These are phyloP conservation scores for Vigna unguiculata DNA, from an alignment of 306 rosid species.

Conservation along the genomic window DNA sequence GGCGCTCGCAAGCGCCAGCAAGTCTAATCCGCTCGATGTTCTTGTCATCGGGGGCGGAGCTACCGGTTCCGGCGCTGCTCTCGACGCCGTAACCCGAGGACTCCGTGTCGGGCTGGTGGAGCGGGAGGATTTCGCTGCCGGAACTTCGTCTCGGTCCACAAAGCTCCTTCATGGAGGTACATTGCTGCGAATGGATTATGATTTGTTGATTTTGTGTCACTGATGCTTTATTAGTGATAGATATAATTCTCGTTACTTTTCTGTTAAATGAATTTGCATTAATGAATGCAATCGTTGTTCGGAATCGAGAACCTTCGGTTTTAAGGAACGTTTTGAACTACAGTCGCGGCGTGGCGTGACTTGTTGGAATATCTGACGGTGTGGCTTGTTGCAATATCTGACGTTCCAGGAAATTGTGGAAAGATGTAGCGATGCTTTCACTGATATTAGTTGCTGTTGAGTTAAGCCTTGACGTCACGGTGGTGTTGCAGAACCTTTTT, in stretches of 20 bases:
- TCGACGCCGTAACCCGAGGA: conserved; percentile 90
- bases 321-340: background rate
- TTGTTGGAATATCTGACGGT: background rate
- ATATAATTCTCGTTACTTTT: background rate
- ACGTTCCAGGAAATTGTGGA: background rate
- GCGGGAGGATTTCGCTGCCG: conserved; percentile 93
- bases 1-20: conserved; percentile 62
- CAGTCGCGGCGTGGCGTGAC: background rate
- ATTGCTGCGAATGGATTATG: background rate
- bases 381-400: background rate
- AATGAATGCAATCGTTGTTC: background rate
- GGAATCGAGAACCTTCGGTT: background rate
- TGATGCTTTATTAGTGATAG: background rate
- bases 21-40: conserved; percentile 80
- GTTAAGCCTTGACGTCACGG: background rate
- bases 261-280: background rate
- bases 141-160: conserved; percentile 97
- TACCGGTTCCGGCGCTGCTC: conserved; percentile 84
- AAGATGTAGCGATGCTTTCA: background rate
- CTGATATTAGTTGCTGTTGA: background rate
- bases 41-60: conserved; percentile 98
- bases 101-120: conserved; percentile 96
- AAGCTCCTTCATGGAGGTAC: conserved; percentile 98
- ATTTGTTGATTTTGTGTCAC: background rate
- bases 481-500: background rate